phyloP scores from a whole-genome alignment of 1,284 basidiomycete genomes.

The Ustilago crameri region DNA sequence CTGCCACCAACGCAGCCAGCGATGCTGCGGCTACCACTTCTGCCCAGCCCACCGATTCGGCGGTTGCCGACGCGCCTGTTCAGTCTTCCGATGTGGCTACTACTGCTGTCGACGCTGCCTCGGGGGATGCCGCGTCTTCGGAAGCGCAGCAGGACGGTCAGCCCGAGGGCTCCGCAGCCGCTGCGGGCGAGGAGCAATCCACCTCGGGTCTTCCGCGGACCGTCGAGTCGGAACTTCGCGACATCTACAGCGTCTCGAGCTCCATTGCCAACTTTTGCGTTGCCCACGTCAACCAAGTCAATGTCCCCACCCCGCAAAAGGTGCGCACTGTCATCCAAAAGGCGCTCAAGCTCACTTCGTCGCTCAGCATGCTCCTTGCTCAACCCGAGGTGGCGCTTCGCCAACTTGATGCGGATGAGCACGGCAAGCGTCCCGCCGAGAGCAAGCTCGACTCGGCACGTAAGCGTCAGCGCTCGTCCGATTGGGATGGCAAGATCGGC shows the following conservation, averaged over 20 bases:
- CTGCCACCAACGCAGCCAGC: slow-evolving; percentile 40
- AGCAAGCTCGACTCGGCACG: slow-evolving; percentile 45
- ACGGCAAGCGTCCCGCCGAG: slow-evolving; percentile 41
- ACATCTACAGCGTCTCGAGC: slow-evolving; percentile 52
- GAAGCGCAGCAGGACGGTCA: slow-evolving; percentile 17
- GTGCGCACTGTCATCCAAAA: slow-evolving; percentile 47
- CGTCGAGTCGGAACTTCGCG: slow-evolving; percentile 36
- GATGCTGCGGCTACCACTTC: not conserved
- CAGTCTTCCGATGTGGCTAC: not conserved
- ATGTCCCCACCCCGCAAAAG: slow-evolving; percentile 38
- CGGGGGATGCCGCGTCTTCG: not conserved
- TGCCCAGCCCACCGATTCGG: not conserved
- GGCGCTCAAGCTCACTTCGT: slow-evolving; percentile 55
- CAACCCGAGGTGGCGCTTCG: slow-evolving; percentile 47
- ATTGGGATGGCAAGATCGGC: slow-evolving; percentile 29
- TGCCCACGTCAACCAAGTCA: slow-evolving; percentile 48
- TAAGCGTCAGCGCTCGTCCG: slow-evolving; percentile 46
- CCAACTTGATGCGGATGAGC: slow-evolving; percentile 41
- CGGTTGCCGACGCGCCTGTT: not conserved
- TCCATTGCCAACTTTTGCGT: slow-evolving; percentile 54
- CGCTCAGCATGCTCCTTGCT: slow-evolving; percentile 49
- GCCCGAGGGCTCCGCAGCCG: slow-evolving; percentile 11
- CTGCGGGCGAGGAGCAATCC: slow-evolving; percentile 12
- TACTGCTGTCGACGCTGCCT: slow-evolving; percentile 2
- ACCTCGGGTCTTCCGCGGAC: slow-evolving; percentile 29